A percentile compares a stretch with the other conserved stretches of the same genome.
Conservation (phyloP, 2,329 filamentous ascomycete genomes). For the Macrophomina phaseolina region DNA sequence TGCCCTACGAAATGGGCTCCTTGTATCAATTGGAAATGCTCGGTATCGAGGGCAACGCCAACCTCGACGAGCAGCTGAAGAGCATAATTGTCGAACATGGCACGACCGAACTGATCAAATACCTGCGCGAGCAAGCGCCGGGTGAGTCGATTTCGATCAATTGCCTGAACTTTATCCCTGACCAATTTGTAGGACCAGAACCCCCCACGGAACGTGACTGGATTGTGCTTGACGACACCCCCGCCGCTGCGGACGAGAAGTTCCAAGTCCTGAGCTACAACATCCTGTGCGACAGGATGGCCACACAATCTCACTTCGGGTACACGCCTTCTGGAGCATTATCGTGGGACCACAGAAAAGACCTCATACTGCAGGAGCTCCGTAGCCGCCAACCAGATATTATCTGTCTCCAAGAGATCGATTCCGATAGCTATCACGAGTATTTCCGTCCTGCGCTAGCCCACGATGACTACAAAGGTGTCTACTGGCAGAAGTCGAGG, state of each 20-base stretch:
- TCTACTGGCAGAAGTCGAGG: slow-evolving; percentile 89
- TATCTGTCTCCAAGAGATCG: slow-evolving; percentile 91
- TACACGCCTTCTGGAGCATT: slow-evolving; percentile 86
- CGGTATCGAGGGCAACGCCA: slow-evolving; percentile 89
- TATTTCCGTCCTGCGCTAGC: slow-evolving; percentile 88
- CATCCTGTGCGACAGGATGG: slow-evolving; percentile 92
- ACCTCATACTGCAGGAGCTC: slow-evolving; percentile 83
- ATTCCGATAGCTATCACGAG: slow-evolving; percentile 88
- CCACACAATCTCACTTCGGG: slow-evolving; percentile 82
- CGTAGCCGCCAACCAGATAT: slow-evolving; percentile 82
- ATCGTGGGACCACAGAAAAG: slow-evolving; percentile 84
- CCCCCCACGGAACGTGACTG: slow-evolving; percentile 78
- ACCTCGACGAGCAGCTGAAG: slow-evolving; percentile 76
- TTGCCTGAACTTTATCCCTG: background rate
- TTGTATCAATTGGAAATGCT: slow-evolving; percentile 87
- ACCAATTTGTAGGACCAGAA: slow-evolving; percentile 65
- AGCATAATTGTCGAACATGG: slow-evolving; percentile 85
- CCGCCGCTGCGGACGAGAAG: slow-evolving; percentile 61
- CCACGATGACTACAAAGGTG: slow-evolving; percentile 87
- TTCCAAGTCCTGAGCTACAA: slow-evolving; percentile 94
- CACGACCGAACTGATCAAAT: slow-evolving; percentile 81
- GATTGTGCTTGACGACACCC: slow-evolving; percentile 71
- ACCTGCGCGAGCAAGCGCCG: slow-evolving; percentile 82
- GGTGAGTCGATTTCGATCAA: slow-evolving; percentile 62
- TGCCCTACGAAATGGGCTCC: slow-evolving; percentile 88